Evolutionary conservation across 2,329 filamentous ascomycete species (phyloP).

Genomic region (Penicillium sp.): DNA sequence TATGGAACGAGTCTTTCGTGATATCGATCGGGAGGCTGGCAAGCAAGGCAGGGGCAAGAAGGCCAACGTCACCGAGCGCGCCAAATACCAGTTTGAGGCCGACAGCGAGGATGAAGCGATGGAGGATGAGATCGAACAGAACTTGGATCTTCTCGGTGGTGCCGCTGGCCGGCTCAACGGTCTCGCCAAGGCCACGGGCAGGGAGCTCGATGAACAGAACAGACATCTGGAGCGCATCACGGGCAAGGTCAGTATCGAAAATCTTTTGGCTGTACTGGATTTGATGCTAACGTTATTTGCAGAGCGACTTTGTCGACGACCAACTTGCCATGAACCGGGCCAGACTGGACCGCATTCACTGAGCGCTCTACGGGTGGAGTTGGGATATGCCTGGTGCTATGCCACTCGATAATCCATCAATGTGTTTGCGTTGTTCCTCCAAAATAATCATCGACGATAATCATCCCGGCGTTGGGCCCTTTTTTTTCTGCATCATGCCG

Average conservation of each 20-base stretch:
- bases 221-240: constrained; percentile 71
- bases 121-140: constrained; percentile 66
- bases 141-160: constrained; percentile 56
- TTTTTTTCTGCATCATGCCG: constrained; percentile 2
- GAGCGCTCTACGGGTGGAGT: constrained; percentile 14
- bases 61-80: constrained; percentile 55
- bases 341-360: constrained; percentile 57
- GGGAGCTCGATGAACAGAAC: constrained; percentile 74
- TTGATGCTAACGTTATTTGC: constrained; percentile 24
- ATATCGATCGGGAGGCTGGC: constrained; percentile 53
- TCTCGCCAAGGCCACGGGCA: constrained; percentile 67
- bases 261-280: background rate
- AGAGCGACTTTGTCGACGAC: constrained; percentile 81
- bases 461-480: constrained; percentile 24
- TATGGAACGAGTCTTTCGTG: constrained; percentile 60
- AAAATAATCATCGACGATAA: constrained; percentile 4
- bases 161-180: constrained; percentile 67
- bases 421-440: constrained; percentile 3
- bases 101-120: constrained; percentile 66
- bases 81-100: constrained; percentile 75
- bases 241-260: constrained; percentile 58
- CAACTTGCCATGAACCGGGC: constrained; percentile 74
- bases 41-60: constrained; percentile 50
- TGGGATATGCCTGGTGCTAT: constrained; percentile 32
- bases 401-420: constrained; percentile 17